Percentiles rank a stretch among this genome's conserved stretches.
These are phyloP conservation scores for Prunus salicina DNA, from an alignment of 306 rosid species.

Conservation along the genomic window DNA sequence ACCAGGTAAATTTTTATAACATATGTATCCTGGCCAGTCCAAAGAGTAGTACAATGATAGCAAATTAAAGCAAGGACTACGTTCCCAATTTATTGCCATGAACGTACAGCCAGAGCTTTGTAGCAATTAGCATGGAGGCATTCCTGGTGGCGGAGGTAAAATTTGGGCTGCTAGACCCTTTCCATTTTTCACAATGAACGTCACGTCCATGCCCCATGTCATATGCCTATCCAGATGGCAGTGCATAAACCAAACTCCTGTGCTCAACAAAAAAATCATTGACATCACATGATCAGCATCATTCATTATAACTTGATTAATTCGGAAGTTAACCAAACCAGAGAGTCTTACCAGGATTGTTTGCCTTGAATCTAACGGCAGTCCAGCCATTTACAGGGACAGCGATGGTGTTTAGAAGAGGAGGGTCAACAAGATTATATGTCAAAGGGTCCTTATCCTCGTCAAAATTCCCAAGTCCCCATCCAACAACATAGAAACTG, in stretches of 20 bases:
- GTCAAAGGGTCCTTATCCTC: slow-evolving; percentile 23
- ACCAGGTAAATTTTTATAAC: background rate
- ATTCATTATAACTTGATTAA: no score
- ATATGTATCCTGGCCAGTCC: background rate
- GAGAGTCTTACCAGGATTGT: slow-evolving; percentile 24
- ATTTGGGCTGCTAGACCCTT: background rate
- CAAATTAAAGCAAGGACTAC: background rate
- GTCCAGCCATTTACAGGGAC: slow-evolving; percentile 32
- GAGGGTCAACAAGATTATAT: slow-evolving; percentile 34
- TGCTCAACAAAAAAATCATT: background rate
- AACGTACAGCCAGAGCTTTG: background rate
- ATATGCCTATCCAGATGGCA: slow-evolving; percentile 28
- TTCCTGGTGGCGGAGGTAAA: slow-evolving; percentile 27
- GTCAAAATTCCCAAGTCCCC: slow-evolving; percentile 31
- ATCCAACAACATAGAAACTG: slow-evolving; percentile 28
- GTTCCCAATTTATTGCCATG: background rate
- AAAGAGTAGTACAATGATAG: background rate
- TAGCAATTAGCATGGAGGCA: slow-evolving; percentile 31
- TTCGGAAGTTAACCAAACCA: no score
- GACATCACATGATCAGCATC: background rate
- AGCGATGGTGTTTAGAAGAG: slow-evolving; percentile 23
- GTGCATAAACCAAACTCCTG: slow-evolving; percentile 36
- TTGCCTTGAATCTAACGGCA: slow-evolving; percentile 28
- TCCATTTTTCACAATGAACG: slow-evolving; percentile 30
- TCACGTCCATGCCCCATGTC: slow-evolving; percentile 32